A percentile compares a stretch with the other conserved stretches of the same genome.
These are phyloP conservation scores for Trichaptum fuscoviolaceum DNA, from an alignment of 768 basidiomycete species.

Conservation along the genomic window DNA sequence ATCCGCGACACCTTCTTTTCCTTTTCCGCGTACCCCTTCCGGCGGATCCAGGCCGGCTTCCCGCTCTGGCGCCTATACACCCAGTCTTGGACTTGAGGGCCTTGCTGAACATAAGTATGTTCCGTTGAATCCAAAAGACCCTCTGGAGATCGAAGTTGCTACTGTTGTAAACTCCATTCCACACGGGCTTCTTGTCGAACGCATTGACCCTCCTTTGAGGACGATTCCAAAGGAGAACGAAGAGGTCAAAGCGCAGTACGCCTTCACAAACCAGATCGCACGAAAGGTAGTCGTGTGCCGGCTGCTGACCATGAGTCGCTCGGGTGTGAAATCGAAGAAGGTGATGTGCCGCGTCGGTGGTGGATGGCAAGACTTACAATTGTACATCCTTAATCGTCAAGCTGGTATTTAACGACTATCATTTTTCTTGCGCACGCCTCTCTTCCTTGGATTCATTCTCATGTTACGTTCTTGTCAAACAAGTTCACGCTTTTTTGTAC, in stretches of 20 bases:
- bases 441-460: not conserved
- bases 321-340: constrained; percentile 55
- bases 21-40: constrained; percentile 2
- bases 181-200: constrained; percentile 73
- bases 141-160: constrained; percentile 78
- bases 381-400: constrained; percentile 75
- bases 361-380: constrained; percentile 77
- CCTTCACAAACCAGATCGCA: constrained; percentile 67
- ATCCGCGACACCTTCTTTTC: constrained; percentile 40
- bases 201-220: constrained; percentile 73
- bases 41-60: constrained; percentile 53
- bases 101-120: constrained; percentile 57
- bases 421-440: not conserved
- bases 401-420: constrained; percentile 45
- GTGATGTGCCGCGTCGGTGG: constrained; percentile 91
- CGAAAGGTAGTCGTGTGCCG: constrained; percentile 75
- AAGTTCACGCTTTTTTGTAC: not conserved
- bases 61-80: constrained; percentile 60
- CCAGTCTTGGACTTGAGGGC: constrained; percentile 38
- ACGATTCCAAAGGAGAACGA: constrained; percentile 63
- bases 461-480: not conserved
- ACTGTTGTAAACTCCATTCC: constrained; percentile 66
- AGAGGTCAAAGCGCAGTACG: constrained; percentile 81
- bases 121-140: constrained; percentile 64
- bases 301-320: constrained; percentile 70